Base-by-base conservation (phyloP, 345 rosid genomes). In the Eucalyptus regnans region DNA sequence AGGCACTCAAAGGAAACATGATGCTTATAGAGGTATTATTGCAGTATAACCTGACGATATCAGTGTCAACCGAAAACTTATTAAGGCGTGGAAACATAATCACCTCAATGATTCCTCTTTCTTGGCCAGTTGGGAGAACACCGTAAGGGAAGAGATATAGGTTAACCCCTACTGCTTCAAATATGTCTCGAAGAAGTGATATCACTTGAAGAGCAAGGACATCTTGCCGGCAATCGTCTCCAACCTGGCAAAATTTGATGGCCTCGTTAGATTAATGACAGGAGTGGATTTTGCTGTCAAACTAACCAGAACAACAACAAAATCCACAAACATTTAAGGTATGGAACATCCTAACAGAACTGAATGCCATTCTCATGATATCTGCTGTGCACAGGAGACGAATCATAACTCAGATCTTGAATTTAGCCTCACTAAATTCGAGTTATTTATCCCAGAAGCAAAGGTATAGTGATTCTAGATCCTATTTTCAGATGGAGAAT, bases 221-320 rank as follows among this genome's bases (percentile, higher is more conserved):
- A 92, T 98, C 99, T 94, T 97, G 99, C 51, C 99, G 96, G 91
- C 99, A 98, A 93, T 98, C 99, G 92, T 98, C 99, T 92, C 99
- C 99, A 88, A 98, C 99, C 99, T 98, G 90, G 52, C 90, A 91
- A 88, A 85, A 91, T 86, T 89, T 76, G 48, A 76, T 37, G 83
- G 14, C 46, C 41, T 5, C 6, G 12, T 71, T 71, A 76, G 15
- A 37, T 37, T 37, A 76, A 76, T 76, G 83, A 76, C 83, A 18
- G 13, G 46, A 76, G 13, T 37, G 14, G 14, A 76, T 76, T 76
- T 76, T 76, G 8, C 83, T 76, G 48, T 76, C 83, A 37, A 37
- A 37, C 43, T 76, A 7, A 76, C 48, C 83, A 76, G 83, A 76
- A 37, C 27, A 76, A 37, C 7, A 68, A 71, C 27, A 71, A 71